Evolutionary conservation across 1,284 basidiomycete genomes (phyloP), one percentile per base, ranked within the genome.

Genomic region (Ustilago curta): DNA sequence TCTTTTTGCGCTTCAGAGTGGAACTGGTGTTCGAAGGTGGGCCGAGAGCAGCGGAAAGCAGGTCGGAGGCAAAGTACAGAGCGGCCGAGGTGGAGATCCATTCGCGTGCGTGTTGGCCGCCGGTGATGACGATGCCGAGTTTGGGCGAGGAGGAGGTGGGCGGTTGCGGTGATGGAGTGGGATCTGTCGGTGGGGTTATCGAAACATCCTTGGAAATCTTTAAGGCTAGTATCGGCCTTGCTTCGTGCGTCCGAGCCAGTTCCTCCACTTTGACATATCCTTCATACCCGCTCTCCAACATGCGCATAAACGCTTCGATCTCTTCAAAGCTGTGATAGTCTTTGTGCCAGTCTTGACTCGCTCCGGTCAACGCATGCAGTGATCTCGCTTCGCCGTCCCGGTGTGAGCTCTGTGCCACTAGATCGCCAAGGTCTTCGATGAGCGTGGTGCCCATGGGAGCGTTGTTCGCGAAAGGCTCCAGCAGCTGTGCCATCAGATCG

Each of bases 41-140:
- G 6, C 63, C 64, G 40, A 65, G 42, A 8, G 60, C 73, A 8
- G 65, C 44, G 1, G 18, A 51, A 0, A 76, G 53, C 1, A 76
- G 50, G 12, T 71, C 69, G 3, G 64, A 61, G 11, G 73, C 73
- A 51, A 93, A 85, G 84, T 93, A 94, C 12, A 93, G 85, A 0
- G 91, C 87, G 0, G 92, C 89, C 0, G 92, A 89, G 0, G 91
- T 90, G 0, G 92, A 91, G 52, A 94, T 89, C 93, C 93, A 95
- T 90, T 76, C 73, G 8, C 73, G 50, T 0, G 73, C 73, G 43
- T 76, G 73, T 37, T 63, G 60, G 4, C 60, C 73, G 9, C 57
- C 73, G 1, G 69, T 58, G 27, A 76, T 71, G 14, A 76, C 58
- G 44, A 76, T 65, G 12, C 73, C 64, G 9, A 65, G 19, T 32